Evolutionary conservation across 805 yeast genomes (phyloP).

Genomic region (Blastobotrys parvus): DNA sequence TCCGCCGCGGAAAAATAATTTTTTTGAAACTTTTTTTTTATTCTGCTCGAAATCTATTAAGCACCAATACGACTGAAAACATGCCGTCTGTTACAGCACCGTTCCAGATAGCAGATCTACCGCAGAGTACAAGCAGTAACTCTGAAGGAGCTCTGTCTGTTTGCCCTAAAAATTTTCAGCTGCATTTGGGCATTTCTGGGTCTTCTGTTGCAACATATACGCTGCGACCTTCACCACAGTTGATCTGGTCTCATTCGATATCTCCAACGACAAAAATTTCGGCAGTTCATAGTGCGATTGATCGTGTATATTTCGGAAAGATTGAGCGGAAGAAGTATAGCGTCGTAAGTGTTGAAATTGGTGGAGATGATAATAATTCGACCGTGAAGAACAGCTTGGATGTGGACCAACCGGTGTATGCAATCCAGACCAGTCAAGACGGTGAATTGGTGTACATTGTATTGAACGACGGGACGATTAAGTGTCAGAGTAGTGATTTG

Average conservation of each 20-base stretch:
- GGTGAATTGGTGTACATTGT: slow-evolving; percentile 7
- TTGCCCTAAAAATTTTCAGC: slow-evolving; percentile 2
- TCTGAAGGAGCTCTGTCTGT: slow-evolving; percentile 3
- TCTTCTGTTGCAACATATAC: slow-evolving; percentile 22
- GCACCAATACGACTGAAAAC: too few relatives aligned
- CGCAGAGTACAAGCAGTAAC: slow-evolving; percentile 11
- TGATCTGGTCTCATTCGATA: slow-evolving; percentile 25
- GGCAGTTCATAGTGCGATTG: slow-evolving; percentile 13
- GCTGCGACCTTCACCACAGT: slow-evolving; percentile 26
- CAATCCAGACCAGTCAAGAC: slow-evolving; percentile 5
- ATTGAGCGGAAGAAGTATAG: slow-evolving; percentile 23
- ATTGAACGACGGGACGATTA: slow-evolving; percentile 8
- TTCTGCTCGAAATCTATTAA: too few relatives aligned
- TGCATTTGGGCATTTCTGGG: slow-evolving; percentile 24
- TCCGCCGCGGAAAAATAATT: too few relatives aligned
- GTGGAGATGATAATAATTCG: slow-evolving; percentile 1
- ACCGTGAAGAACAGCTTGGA: not conserved
- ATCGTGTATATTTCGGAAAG: slow-evolving; percentile 19
- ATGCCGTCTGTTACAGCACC: slow-evolving; percentile 16
- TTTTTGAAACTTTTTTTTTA: too few relatives aligned
- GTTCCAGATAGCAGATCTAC: slow-evolving; percentile 16
- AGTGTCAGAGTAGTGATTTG: slow-evolving; percentile 6
- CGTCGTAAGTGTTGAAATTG: slow-evolving; percentile 8
- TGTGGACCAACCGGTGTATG: slow-evolving; percentile 6
- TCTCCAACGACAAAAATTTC: slow-evolving; percentile 26